phyloP scores from a whole-genome alignment of 129 eudicot species.

The Gnaphalium uliginosum region DNA sequence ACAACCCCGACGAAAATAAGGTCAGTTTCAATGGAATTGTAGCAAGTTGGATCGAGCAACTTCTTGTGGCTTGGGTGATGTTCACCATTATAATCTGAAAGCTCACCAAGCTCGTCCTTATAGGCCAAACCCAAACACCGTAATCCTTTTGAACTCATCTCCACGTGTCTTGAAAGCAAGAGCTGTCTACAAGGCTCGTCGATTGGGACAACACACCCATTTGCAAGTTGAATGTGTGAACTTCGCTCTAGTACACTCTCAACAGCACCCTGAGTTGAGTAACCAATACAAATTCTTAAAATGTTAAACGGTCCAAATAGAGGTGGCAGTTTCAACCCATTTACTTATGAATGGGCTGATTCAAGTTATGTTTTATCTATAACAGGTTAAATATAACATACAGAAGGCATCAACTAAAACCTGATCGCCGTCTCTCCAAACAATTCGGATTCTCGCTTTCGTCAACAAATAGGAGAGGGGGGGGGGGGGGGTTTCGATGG shows the following conservation, averaged over 20 bases:
- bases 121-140: conserved; percentile 83
- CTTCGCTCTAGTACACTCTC: conserved; percentile 71
- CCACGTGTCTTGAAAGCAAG: conserved; percentile 46
- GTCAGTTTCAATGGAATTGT: conserved; percentile 63
- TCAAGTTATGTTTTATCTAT: neutral
- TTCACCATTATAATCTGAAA: conserved; percentile 57
- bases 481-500: no score
- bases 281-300: neutral
- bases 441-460: no score
- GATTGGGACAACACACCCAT: conserved; percentile 59
- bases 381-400: neutral
- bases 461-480: no score
- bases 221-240: conserved; percentile 68
- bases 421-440: no score
- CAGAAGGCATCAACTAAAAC: no score
- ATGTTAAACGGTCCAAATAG: neutral
- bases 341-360: neutral
- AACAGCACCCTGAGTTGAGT: conserved; percentile 70
- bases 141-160: conserved; percentile 76
- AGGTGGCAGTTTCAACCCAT: neutral
- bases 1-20: conserved; percentile 77
- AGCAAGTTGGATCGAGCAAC: conserved; percentile 61
- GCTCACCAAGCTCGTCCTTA: conserved; percentile 70
- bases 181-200: conserved; percentile 53
- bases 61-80: conserved; percentile 68